Base-by-base conservation (phyloP, 1,139 yeast species). In the Geotrichum europaeum region DNA sequence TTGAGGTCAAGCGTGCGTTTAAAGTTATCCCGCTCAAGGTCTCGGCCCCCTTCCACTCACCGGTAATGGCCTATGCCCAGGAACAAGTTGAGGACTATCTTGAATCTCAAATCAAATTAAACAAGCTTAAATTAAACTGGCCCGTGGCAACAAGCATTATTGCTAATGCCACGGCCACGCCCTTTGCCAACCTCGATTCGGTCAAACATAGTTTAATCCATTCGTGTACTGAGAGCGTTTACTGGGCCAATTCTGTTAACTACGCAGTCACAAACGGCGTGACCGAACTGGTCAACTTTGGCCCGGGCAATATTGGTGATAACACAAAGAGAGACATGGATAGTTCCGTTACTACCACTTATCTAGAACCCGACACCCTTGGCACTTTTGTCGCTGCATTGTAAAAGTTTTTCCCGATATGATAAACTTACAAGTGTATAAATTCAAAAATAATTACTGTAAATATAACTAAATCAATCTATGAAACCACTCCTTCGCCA, bases 11-110 rank as follows among this genome's bases (percentile, higher is more conserved):
- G 59, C 59, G 67, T 12, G 65, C 75, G 1, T 62, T 72, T 49
- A 72, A 74, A 58, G 62, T 72, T 3, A 70, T 73, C 9, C 67
- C 66, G 32, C 69, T 84, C 55, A 79, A 82, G 0, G 86, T 83
- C 1, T 71, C 77, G 2, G 80, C 84, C 1, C 86, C 87, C 6
- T 84, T 84, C 69, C 87, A 84, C 68, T 79, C 78, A 56, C 65
- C 70, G 1, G 64, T 76, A 24, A 73, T 84, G 68, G 61, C 63
- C 28, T 71, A 73, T 0, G 80, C 84, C 1, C 79, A 77, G 60
- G 59, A 64, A 1, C 51, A 61, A 13, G 68, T 75, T 64, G 60
- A 53, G 28, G 58, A 62, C 22, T 60, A 66, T 36, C 60, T 69
- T 13, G 47, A 60, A 49, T 24, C 51, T 30, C 49, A 45, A 47